Conservation (phyloP, 1,139 yeast genomes). For the Candida sanyaensis region DNA sequence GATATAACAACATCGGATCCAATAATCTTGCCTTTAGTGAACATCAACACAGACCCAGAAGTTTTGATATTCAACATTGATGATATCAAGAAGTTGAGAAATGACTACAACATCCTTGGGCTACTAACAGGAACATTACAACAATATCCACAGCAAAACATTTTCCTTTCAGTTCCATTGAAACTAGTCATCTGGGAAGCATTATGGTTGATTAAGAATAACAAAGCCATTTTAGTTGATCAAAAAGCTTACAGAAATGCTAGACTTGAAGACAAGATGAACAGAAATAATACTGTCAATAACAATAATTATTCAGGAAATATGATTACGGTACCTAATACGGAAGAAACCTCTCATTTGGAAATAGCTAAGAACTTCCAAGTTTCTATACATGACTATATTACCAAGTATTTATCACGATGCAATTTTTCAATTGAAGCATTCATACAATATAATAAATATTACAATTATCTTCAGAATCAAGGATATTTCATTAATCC, state of each 20-base stretch:
- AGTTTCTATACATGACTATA: conserved; percentile 11
- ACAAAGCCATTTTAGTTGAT: conserved; percentile 39
- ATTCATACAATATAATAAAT: conserved; percentile 17
- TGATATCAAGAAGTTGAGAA: conserved; percentile 55
- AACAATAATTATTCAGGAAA: conserved; percentile 4
- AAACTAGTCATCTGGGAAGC: conserved; percentile 75
- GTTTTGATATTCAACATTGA: conserved; percentile 53
- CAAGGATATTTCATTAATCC: conserved; percentile 66
- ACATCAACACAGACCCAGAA: conserved; percentile 31
- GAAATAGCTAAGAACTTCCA: conserved; percentile 8
- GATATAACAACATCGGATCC: background rate
- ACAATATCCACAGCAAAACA: conserved; percentile 87
- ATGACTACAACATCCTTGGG: conserved; percentile 59
- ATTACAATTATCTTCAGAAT: conserved; percentile 40
- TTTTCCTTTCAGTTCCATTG: conserved; percentile 81
- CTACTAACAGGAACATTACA: conserved; percentile 81
- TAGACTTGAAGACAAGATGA: background rate
- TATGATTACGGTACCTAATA: conserved; percentile 11
- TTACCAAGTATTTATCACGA: conserved; percentile 8
- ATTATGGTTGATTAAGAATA: conserved; percentile 56
- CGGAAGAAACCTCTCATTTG: conserved; percentile 10
- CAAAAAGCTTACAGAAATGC: conserved; percentile 19
- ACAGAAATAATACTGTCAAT: background rate
- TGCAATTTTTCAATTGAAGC: conserved; percentile 1
- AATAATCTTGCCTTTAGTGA: conserved; percentile 25